Evolutionary conservation across 1,284 basidiomycete species (phyloP).

Genomic region (Vanrija humicola): DNA sequence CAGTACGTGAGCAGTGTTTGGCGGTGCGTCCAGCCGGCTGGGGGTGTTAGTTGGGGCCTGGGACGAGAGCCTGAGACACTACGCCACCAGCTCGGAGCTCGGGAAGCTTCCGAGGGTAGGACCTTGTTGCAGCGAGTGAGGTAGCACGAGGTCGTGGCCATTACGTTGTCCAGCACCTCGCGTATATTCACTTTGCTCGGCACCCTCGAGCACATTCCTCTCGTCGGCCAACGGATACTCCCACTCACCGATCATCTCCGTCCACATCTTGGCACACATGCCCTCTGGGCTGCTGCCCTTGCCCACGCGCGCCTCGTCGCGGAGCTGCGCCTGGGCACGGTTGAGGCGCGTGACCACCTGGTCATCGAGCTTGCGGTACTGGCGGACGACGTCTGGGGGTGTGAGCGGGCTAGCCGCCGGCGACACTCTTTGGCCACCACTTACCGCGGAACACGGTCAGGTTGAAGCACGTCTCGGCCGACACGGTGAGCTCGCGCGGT

Average conservation of each 20-base stretch:
- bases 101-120: not conserved
- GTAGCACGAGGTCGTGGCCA: no score
- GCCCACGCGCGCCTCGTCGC: conserved; percentile 55
- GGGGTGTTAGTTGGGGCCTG: not conserved
- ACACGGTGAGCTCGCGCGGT: conserved; percentile 38
- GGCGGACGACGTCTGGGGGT: conserved; percentile 68
- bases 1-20: conserved; percentile 76
- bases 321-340: conserved; percentile 70
- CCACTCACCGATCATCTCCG: conserved; percentile 70
- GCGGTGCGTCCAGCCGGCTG: conserved; percentile 78
- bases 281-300: conserved; percentile 49
- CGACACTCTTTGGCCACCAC: conserved; percentile 9
- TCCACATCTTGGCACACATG: conserved; percentile 75
- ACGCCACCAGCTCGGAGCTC: no score
- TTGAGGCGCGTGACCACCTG: conserved; percentile 75
- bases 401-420: not conserved
- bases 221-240: no score
- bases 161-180: no score
- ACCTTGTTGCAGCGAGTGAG: not conserved
- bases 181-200: not conserved
- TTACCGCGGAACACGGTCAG: conserved; percentile 78
- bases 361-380: conserved; percentile 81
- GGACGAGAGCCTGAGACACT: not conserved
- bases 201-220: not conserved
- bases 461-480: conserved; percentile 62